A percentile compares a stretch with the other conserved stretches of the same genome.
phyloP scores from a whole-genome alignment of 2,329 filamentous ascomycete species.

The Cytospora piceicola region DNA sequence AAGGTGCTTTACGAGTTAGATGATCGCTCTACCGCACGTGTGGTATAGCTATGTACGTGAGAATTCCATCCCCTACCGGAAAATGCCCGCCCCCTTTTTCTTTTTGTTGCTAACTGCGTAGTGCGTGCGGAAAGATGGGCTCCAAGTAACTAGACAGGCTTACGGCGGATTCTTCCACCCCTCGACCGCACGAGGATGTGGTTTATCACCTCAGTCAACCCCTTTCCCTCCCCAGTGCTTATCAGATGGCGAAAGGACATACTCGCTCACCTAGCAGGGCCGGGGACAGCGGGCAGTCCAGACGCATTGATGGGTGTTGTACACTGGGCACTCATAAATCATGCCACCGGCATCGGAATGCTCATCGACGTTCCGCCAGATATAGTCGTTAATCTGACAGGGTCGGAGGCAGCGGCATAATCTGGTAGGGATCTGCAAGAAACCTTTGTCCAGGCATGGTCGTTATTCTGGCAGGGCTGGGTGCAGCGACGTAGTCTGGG shows the following conservation, averaged over 20 bases:
- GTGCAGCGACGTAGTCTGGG: not conserved
- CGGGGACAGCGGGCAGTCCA: conserved; percentile 1
- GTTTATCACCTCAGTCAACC: not conserved
- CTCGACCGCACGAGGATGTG: not conserved
- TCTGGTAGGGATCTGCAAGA: too few species aligned
- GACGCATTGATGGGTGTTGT: not conserved
- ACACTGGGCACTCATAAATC: too few species aligned
- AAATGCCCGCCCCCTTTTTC: not conserved
- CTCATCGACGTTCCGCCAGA: too few species aligned
- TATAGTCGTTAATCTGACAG: too few species aligned
- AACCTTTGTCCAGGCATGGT: too few species aligned
- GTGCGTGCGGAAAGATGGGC: too few species aligned
- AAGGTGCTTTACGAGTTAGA: conserved; percentile 6
- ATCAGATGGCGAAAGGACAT: not conserved
- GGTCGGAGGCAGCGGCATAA: too few species aligned
- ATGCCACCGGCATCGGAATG: too few species aligned
- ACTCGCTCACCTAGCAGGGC: not conserved
- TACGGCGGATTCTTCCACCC: too few species aligned
- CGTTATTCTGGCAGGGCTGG: conserved; percentile 17
- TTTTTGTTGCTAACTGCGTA: too few species aligned
- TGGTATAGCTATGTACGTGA: not conserved
- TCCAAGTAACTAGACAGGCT: not conserved
- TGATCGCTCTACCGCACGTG: not conserved
- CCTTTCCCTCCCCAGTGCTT: not conserved
- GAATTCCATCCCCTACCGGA: too few species aligned